A percentile compares a stretch with the other conserved stretches of the same genome.
These are phyloP conservation scores for Gypsophila paniculata DNA, from an alignment of 179 eudicot species.

Conservation along the genomic window DNA sequence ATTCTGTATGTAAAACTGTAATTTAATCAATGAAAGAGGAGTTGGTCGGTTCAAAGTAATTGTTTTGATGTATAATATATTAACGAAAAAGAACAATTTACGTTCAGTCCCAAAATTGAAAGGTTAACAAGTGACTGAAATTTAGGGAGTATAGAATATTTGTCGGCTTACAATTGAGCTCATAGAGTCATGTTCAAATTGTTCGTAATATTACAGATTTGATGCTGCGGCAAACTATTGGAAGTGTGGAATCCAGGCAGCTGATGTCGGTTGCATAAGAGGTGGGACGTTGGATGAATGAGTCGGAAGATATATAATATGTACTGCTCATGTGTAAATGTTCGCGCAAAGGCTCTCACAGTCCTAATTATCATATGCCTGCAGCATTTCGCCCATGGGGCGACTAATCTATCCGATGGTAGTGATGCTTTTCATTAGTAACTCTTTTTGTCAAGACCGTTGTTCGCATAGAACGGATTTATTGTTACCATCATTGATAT, in stretches of 20 bases:
- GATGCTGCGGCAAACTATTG: not conserved
- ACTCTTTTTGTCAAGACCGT: no score
- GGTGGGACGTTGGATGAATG: slow-evolving; percentile 34
- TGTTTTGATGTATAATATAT: no score
- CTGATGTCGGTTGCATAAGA: slow-evolving; percentile 5
- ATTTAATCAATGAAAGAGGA: no score
- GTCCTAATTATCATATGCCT: slow-evolving; percentile 24
- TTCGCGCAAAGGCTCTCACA: slow-evolving; percentile 17
- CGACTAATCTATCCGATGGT: slow-evolving; percentile 39
- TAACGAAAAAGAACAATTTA: no score
- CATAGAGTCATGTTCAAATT: not conserved
- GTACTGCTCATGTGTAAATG: slow-evolving; percentile 16
- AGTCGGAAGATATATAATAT: slow-evolving; percentile 28
- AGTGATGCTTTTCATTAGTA: not conserved
- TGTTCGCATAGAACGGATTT: no score
- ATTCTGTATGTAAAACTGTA: no score
- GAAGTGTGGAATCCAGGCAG: slow-evolving; percentile 11
- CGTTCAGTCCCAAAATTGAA: no score
- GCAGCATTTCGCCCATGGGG: slow-evolving; percentile 26
- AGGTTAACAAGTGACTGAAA: no score
- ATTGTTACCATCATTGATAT: no score
- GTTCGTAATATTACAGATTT: slow-evolving; percentile 15
- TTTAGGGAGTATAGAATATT: no score
- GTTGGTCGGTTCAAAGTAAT: no score
- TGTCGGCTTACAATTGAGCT: not conserved